phyloP scores from a whole-genome alignment of 108 stramenopile genomes.

The Pseudonitzschia multiseries region DNA sequence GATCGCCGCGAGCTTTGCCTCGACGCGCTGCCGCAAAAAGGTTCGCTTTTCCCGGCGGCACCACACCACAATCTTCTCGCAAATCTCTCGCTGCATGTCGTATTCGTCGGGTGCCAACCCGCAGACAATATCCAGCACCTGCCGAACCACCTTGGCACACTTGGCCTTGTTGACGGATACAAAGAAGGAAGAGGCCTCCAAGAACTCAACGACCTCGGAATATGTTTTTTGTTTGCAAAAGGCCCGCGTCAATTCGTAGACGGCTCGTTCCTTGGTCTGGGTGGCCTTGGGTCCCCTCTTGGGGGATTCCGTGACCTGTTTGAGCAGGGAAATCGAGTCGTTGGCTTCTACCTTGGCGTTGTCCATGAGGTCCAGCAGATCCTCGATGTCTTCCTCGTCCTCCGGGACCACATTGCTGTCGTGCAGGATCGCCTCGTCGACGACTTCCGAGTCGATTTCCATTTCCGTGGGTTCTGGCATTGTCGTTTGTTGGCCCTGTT shows the following conservation, averaged over 20 bases:
- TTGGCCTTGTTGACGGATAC: constrained; percentile 93
- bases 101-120: constrained; percentile 78
- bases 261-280: constrained; percentile 87
- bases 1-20: constrained; percentile 90
- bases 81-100: constrained; percentile 87
- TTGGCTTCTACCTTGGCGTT: constrained; percentile 41
- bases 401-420: constrained; percentile 37
- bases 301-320: constrained; percentile 58
- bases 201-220: constrained; percentile 81
- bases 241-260: constrained; percentile 88
- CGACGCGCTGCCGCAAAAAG: constrained; percentile 97
- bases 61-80: constrained; percentile 89
- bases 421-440: constrained; percentile 32
- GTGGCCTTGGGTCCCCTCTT: constrained; percentile 72
- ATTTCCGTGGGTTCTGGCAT: constrained; percentile 28
- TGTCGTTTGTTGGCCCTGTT: constrained; percentile 1
- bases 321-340: constrained; percentile 51
- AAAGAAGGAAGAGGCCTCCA: constrained; percentile 84
- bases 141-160: constrained; percentile 96
- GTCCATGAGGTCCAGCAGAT: constrained; percentile 49
- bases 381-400: constrained; percentile 61
- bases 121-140: constrained; percentile 94
- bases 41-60: constrained; percentile 90
- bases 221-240: constrained; percentile 73
- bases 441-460: constrained; percentile 34